Base-by-base conservation (phyloP, 371 early-diverging fungal species). In the Lichtheimia corymbifera region DNA sequence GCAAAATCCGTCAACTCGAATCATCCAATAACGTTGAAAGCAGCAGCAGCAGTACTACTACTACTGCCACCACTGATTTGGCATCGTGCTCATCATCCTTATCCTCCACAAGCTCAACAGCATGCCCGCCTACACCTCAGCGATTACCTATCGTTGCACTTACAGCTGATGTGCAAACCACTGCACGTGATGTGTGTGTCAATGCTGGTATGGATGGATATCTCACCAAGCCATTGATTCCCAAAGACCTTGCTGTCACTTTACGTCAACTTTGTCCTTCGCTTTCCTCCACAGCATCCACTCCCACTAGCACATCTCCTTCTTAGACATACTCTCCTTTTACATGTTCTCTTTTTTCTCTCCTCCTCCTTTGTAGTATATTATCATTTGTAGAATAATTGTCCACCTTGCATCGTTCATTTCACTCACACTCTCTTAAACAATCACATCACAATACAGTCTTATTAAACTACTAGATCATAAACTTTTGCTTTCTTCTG, bases 181-280 rank as follows among this genome's bases (percentile, higher is more conserved):
- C 80, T 5, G 83, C 86, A 12, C 77, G 70, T 11, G 79, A 83
- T 30, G 61, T 77, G 43, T 83, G 82, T 27, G 69, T 83, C 41
- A 66, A 74, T 18, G 84, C 83, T 2, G 83, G 83, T 11, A 85
- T 85, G 86, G 82, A 85, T 58, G 84, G 82, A 15, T 85, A 85
- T 62, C 61, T 85, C 57, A 85, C 85, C 24, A 85, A 85, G 44
- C 85, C 85, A n/a, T 63, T 85, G 41, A 76, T 79, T 52, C 73
- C 73, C 22, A 79, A 75, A 53, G 72, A 75, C 15, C 58, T 79
- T 5, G 75, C 73, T 5, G 42, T 51, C 35, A 79, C 70, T 3
- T 50, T 79, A 13, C 67, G 72, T 13, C 30, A 53, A 22, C 54
- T 79, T 9, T 63, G 58, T 30, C 70, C 65, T 28, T 47, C 47